A percentile compares a stretch with the other conserved stretches of the same genome.
These are phyloP conservation scores for Aspergillus awamori DNA, from an alignment of 2,329 filamentous ascomycete genomes.

Conservation along the genomic window DNA sequence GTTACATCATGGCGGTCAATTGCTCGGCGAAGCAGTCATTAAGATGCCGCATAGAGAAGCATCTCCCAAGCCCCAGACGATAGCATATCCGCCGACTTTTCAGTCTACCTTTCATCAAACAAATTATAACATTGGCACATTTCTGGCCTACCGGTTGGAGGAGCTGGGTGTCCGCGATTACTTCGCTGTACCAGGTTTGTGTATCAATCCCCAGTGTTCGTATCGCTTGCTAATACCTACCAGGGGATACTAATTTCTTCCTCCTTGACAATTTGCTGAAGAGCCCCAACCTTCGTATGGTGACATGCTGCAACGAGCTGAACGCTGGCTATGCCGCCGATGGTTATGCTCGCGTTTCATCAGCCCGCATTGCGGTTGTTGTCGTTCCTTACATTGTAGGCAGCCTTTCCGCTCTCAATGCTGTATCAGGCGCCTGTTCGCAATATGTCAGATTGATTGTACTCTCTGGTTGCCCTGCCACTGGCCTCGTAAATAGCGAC, in stretches of 20 bases:
- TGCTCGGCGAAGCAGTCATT: constrained; percentile 6
- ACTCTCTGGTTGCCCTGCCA: constrained; percentile 13
- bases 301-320: constrained; percentile 20
- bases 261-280: constrained; percentile 11
- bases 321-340: constrained; percentile 22
- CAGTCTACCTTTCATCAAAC: constrained; percentile 1
- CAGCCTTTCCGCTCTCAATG: constrained; percentile 16
- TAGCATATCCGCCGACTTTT: not conserved
- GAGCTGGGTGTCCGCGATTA: constrained; percentile 15
- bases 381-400: constrained; percentile 20
- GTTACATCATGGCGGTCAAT: not conserved
- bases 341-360: constrained; percentile 17
- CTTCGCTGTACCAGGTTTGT: constrained; percentile 17
- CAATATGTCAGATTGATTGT: constrained; percentile 15
- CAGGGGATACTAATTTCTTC: constrained; percentile 11
- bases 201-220: too few relatives aligned
- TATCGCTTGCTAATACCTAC: not conserved
- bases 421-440: constrained; percentile 17
- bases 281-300: constrained; percentile 10
- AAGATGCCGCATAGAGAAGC: not conserved
- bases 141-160: constrained; percentile 12
- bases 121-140: constrained; percentile 12
- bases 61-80: not conserved
- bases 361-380: constrained; percentile 9
- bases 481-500: not conserved